Base-by-base conservation (phyloP, 2,329 filamentous ascomycete genomes). In the Fusarium fujikuroi region DNA sequence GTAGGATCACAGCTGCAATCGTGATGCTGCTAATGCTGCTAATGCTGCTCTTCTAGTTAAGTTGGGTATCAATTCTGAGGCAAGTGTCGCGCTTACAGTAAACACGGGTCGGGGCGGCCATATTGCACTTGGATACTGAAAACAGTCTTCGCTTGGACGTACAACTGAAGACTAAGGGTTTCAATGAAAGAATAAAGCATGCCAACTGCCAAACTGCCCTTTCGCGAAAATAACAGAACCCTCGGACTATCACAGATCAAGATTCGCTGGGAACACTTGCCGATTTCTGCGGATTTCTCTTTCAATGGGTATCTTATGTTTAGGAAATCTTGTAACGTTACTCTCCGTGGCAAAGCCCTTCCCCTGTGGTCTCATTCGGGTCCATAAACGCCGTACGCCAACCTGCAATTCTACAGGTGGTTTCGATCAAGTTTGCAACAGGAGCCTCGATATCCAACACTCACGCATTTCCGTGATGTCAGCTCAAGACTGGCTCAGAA, bases 331-430 rank as follows among this genome's bases (percentile, higher is more conserved):
- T 30, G 16, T 11, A 46, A 11, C 14, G 40, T 28, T n/a, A 12
- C 19, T 23, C 11, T 47, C n/a, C 30, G 28, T 34, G 28, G 25
- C 14, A 16, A n/a, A 16, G 19, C 15, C 32, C 23, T n/a, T 23
- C 12, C 36, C 25, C 59, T 19, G 4, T 21, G 28, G 19, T 23
- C 42, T 34, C 16, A 28, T 42, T 23, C 36, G 23, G n/a, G 30
- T 69, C 23, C 46, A 23, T 57, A 30, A 69, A 65, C 65, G 40
- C 66, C 66, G 21, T 53, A 57, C 44, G 44, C 66, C 59, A 50
- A 36, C 36, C n/a, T 69, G 25, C 50, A 42, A 43, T 58, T 47
- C 30, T 58, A 25, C 32, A 30, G 34, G 34, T 46, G 30, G 46
- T 50, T 25, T 46, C 30, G 30, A 44, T 40, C 11, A 43, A 32